Conservation (phyloP, 305 asterid genomes). For the Coffea humblotiana region DNA sequence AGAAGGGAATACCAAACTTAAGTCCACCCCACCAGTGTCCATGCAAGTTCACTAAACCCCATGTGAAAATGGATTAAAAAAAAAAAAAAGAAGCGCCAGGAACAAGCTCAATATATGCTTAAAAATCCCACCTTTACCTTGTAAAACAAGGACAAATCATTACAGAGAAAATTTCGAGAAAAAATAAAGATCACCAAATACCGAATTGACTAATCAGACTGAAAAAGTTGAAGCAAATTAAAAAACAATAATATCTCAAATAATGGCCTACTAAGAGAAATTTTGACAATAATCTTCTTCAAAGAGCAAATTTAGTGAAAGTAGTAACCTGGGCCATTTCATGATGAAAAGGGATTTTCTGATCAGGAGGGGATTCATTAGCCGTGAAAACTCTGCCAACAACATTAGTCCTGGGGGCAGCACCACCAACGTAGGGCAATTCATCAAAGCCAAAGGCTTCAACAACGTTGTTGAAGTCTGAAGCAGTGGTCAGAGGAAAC, state of each 20-base stretch:
- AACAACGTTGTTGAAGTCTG: slow-evolving; percentile 77
- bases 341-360: slow-evolving; percentile 83
- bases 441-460: slow-evolving; percentile 85
- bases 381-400: slow-evolving; percentile 89
- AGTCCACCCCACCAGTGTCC: too few species aligned
- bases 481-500: slow-evolving; percentile 50
- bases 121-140: neutral
- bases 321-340: slow-evolving; percentile 81
- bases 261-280: neutral
- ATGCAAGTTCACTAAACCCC: slow-evolving; percentile 32
- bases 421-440: slow-evolving; percentile 88
- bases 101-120: neutral
- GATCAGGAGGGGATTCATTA: slow-evolving; percentile 90
- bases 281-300: neutral
- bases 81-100: neutral
- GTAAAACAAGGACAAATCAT: neutral
- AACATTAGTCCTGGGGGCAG: slow-evolving; percentile 75
- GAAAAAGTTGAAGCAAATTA: neutral
- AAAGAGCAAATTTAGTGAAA: neutral
- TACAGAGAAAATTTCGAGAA: neutral
- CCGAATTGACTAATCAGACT: neutral
- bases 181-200: neutral
- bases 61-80: neutral
- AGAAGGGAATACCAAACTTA: neutral
- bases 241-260: neutral